Evolutionary conservation across 148 eudicot genomes (phyloP).

Genomic region (Dianthus caryophyllus): DNA sequence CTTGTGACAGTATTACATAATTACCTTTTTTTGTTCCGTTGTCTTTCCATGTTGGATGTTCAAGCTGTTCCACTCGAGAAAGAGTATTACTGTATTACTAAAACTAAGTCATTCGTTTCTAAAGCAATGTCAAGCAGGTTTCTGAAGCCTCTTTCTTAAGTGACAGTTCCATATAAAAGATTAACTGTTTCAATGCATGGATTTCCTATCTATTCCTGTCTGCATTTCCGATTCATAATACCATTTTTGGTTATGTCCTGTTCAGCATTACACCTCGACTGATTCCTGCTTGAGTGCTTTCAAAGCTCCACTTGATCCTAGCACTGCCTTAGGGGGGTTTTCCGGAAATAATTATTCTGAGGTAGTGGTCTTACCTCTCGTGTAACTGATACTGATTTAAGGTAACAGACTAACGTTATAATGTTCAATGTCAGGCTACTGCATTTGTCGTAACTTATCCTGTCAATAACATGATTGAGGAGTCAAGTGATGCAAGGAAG

Average conservation of each 20-base stretch:
- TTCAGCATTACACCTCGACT: constrained; percentile 64
- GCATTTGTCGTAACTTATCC: constrained; percentile 71
- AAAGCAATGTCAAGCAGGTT: too few relatives aligned
- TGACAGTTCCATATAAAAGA: background rate
- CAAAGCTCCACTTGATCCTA: constrained; percentile 72
- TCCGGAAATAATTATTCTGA: constrained; percentile 55
- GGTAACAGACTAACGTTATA: constrained; percentile 10
- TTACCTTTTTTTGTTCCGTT: background rate
- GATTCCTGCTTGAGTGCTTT: constrained; percentile 66
- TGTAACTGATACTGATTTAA: background rate
- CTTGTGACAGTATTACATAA: background rate
- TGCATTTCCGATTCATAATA: background rate
- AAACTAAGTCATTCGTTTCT: too few relatives aligned
- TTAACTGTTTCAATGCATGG: background rate
- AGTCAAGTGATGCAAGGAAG: constrained; percentile 41
- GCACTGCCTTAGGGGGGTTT: constrained; percentile 62
- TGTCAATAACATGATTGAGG: constrained; percentile 50
- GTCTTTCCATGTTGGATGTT: background rate
- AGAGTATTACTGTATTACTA: background rate
- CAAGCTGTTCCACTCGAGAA: background rate
- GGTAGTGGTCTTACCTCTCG: constrained; percentile 32
- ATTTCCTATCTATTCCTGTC: background rate
- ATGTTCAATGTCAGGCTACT: constrained; percentile 45
- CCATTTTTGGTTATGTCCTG: constrained; percentile 12
- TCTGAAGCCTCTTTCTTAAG: too few relatives aligned